Conservation (phyloP, 805 yeast genomes). For the Cyberlindnera mrakii region DNA sequence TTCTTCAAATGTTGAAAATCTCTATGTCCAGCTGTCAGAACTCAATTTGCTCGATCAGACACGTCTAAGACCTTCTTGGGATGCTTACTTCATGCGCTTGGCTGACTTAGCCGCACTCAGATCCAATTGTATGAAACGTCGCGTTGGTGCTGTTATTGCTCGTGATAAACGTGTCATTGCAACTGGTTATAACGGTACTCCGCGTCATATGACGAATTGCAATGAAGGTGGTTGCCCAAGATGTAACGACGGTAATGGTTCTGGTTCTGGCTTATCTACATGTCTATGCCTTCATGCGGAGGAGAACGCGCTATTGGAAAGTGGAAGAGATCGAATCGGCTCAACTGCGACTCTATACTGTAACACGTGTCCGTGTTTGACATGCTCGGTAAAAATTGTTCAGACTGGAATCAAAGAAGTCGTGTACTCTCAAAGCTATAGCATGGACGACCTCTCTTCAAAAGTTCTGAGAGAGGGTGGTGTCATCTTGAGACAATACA, state of each 20-base stretch:
- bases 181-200: slow-evolving; percentile 98
- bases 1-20: slow-evolving; percentile 28
- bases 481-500: slow-evolving; percentile 59
- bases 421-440: slow-evolving; percentile 85
- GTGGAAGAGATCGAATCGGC: slow-evolving; percentile 84
- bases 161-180: slow-evolving; percentile 82
- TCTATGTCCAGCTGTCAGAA: slow-evolving; percentile 33
- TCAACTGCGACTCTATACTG: slow-evolving; percentile 68
- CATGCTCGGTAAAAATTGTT: slow-evolving; percentile 92
- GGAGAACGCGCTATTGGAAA: slow-evolving; percentile 90
- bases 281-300: slow-evolving; percentile 96
- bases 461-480: slow-evolving; percentile 70
- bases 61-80: slow-evolving; percentile 90
- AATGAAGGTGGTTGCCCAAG: slow-evolving; percentile 94
- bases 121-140: slow-evolving; percentile 93
- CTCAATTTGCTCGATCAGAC: slow-evolving; percentile 43
- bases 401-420: slow-evolving; percentile 90
- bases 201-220: slow-evolving; percentile 80
- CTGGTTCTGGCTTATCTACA: slow-evolving; percentile 66
- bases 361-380: slow-evolving; percentile 95
- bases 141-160: slow-evolving; percentile 95
- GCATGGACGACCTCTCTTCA: slow-evolving; percentile 81
- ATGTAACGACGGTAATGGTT: slow-evolving; percentile 64
- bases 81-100: slow-evolving; percentile 86
- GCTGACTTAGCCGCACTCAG: slow-evolving; percentile 91